Conservation (phyloP, 2,329 filamentous ascomycete species). For the Microdochium paspali region DNA sequence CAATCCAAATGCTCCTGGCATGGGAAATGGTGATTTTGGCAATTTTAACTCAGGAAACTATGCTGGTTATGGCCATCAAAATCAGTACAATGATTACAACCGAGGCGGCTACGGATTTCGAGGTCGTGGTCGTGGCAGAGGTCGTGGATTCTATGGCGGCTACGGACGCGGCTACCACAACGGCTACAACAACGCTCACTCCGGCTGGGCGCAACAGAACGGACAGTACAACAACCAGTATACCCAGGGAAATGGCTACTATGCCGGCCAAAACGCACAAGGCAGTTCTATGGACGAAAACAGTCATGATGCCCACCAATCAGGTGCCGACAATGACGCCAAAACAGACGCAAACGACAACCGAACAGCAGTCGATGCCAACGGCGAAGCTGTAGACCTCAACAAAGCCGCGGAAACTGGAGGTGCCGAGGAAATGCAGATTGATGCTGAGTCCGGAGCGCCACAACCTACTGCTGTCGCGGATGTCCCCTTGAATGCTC, state of each 20-base stretch:
- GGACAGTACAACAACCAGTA: conserved; percentile 9
- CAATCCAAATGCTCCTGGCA: conserved; percentile 77
- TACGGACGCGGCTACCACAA: conserved; percentile 46
- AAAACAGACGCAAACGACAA: neutral
- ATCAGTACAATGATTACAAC: conserved; percentile 71
- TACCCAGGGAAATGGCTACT: neutral
- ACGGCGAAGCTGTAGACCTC: conserved; percentile 1
- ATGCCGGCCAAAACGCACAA: neutral
- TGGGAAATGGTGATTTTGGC: conserved; percentile 73
- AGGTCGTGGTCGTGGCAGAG: conserved; percentile 57
- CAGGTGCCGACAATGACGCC: neutral
- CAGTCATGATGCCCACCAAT: neutral
- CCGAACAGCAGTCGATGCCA: neutral
- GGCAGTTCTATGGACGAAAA: neutral
- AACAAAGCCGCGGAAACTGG: conserved; percentile 4
- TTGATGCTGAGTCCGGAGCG: conserved; percentile 11
- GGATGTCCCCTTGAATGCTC: conserved; percentile 59
- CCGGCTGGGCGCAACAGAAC: conserved; percentile 15
- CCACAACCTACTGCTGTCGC: conserved; percentile 15
- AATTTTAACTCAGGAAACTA: conserved; percentile 68
- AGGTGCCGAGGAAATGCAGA: conserved; percentile 13
- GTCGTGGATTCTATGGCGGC: conserved; percentile 41
- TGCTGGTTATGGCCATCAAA: conserved; percentile 72
- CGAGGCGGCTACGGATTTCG: conserved; percentile 57
- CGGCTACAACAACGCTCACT: conserved; percentile 24